phyloP scores from a whole-genome alignment of 2,329 filamentous ascomycete species.

The Colletotrichum somersetense region DNA sequence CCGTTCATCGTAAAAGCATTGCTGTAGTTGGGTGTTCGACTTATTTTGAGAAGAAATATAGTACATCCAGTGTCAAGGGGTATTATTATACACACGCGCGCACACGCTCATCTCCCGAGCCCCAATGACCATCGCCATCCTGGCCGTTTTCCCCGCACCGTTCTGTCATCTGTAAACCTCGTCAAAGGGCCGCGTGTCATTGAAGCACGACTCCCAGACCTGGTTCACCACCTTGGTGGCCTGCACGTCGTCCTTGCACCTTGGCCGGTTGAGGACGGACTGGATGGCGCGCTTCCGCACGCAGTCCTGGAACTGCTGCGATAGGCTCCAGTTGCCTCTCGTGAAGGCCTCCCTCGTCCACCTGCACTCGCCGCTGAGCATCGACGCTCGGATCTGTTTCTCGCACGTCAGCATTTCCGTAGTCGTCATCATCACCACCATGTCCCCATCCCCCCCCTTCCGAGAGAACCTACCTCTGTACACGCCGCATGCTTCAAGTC shows the following conservation, averaged over 20 bases:
- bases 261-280: conserved; percentile 82
- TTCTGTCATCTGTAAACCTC: conserved; percentile 84
- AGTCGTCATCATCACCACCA: no score
- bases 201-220: conserved; percentile 98
- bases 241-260: conserved; percentile 87
- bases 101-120: conserved; percentile 12
- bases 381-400: conserved; percentile 86
- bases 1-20: conserved; percentile 32
- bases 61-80: conserved; percentile 26
- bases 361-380: conserved; percentile 92
- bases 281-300: conserved; percentile 84
- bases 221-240: conserved; percentile 91
- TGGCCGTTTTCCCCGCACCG: background rate
- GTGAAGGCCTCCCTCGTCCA: conserved; percentile 89
- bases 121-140: background rate
- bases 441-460: rapidly evolving
- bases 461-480: conserved; percentile 75
- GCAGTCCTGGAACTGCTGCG: conserved; percentile 93
- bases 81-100: conserved; percentile 46
- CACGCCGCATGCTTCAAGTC: conserved; percentile 91
- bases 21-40: conserved; percentile 9
- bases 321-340: conserved; percentile 87
- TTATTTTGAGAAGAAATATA: conserved; percentile 16
- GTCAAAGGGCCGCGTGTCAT: conserved; percentile 94
- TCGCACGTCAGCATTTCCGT: conserved; percentile 33